A percentile compares a stretch with the other conserved stretches of the same genome.
Conservation (phyloP, 2,329 filamentous ascomycete genomes). For the Colletotrichum sp. region DNA sequence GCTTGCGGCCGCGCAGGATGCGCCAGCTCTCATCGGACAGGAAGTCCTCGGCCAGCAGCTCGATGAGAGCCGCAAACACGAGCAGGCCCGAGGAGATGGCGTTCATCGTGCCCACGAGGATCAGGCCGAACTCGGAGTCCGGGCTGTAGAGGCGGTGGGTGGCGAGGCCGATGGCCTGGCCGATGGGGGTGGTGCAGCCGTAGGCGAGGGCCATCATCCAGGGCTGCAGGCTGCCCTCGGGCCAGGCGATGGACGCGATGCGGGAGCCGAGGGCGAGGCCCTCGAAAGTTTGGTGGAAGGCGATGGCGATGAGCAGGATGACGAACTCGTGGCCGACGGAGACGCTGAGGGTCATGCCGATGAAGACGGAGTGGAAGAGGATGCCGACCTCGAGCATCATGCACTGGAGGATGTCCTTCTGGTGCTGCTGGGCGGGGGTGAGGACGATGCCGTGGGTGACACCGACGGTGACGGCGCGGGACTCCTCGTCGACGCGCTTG, state of each 20-base stretch:
- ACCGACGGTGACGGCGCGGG: background rate
- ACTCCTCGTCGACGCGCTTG: slow-evolving; percentile 27
- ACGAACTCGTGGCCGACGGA: slow-evolving; percentile 78
- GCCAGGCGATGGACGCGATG: slow-evolving; percentile 61
- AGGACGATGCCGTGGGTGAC: slow-evolving; percentile 25
- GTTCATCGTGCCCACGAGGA: slow-evolving; percentile 78
- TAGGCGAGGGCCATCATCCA: slow-evolving; percentile 65
- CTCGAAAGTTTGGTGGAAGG: slow-evolving; percentile 70
- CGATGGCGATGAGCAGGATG: slow-evolving; percentile 79
- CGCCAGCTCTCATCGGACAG: slow-evolving; percentile 68
- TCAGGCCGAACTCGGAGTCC: slow-evolving; percentile 66
- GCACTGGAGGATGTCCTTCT: slow-evolving; percentile 76
- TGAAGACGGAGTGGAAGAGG: slow-evolving; percentile 80
- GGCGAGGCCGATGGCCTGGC: slow-evolving; percentile 75
- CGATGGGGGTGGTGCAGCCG: slow-evolving; percentile 69
- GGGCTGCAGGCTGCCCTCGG: slow-evolving; percentile 47
- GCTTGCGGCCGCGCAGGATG: slow-evolving; percentile 55
- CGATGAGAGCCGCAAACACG: slow-evolving; percentile 74
- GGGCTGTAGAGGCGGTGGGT: slow-evolving; percentile 76
- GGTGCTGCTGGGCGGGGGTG: slow-evolving; percentile 59
- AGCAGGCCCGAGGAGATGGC: slow-evolving; percentile 75
- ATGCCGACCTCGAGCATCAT: slow-evolving; percentile 82
- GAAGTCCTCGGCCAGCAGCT: slow-evolving; percentile 76
- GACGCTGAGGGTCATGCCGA: slow-evolving; percentile 83
- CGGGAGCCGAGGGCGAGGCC: slow-evolving; percentile 69